phyloP scores from a whole-genome alignment of 345 rosid species.

The Arabidopsis arenosa region DNA sequence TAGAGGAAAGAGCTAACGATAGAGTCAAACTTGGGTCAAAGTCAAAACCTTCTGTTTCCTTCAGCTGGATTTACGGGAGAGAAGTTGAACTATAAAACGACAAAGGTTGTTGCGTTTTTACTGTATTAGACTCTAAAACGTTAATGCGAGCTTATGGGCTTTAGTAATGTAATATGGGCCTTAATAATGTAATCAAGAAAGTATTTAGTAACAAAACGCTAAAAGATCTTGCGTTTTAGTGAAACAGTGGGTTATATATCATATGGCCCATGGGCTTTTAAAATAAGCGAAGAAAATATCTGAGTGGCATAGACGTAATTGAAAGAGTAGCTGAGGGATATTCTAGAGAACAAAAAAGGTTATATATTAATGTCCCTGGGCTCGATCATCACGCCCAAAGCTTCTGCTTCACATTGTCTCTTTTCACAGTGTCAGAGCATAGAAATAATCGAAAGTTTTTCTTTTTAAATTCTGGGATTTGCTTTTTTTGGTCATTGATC shows the following conservation, averaged over 20 bases:
- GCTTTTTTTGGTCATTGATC: background rate
- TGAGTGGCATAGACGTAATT: constrained; percentile 29
- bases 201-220: background rate
- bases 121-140: background rate
- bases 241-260: background rate
- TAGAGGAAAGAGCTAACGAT: constrained; percentile 39
- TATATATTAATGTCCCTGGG: background rate
- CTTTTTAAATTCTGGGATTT: background rate
- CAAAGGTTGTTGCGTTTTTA: background rate
- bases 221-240: background rate
- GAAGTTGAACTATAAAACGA: constrained; percentile 20
- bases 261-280: constrained; percentile 30
- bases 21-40: constrained; percentile 25
- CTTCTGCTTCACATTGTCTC: background rate
- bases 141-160: background rate
- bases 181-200: too few relatives aligned
- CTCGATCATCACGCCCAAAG: constrained; percentile 34
- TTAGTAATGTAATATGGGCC: too few relatives aligned
- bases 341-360: constrained; percentile 8
- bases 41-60: constrained; percentile 13
- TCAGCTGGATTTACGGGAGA: constrained; percentile 39
- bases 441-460: constrained; percentile 32
- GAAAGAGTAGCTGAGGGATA: background rate
- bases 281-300: constrained; percentile 4
- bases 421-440: constrained; percentile 24